Percentiles rank a stretch among this genome's conserved stretches.
Evolutionary conservation across 1,284 basidiomycete genomes (phyloP).

Genomic region (Laetiporus sulphureus): DNA sequence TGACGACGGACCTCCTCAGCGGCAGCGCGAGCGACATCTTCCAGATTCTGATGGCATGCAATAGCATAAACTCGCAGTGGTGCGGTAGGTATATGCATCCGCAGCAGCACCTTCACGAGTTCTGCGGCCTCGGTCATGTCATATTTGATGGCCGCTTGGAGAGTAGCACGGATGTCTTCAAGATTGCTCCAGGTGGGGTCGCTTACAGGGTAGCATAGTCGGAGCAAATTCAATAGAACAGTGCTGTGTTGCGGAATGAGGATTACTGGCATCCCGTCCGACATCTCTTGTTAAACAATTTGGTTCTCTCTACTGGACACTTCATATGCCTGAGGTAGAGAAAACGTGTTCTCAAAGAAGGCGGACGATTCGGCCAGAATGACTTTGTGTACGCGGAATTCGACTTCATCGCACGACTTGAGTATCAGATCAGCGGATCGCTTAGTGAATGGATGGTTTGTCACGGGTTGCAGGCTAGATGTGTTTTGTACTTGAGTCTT

Average conservation of each 20-base stretch:
- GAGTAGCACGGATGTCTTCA: constrained; percentile 3
- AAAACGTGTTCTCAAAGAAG: constrained; percentile 13
- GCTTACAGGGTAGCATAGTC: constrained; percentile 31
- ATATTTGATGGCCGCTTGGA: constrained; percentile 15
- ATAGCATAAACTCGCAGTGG: neutral
- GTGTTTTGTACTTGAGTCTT: too few species aligned
- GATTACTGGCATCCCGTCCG: constrained; percentile 12
- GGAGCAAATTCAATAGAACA: constrained; percentile 29
- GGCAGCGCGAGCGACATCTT: neutral
- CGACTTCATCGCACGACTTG: constrained; percentile 14
- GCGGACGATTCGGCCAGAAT: constrained; percentile 15
- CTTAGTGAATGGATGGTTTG: neutral
- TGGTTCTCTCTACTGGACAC: neutral
- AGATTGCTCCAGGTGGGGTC: constrained; percentile 9
- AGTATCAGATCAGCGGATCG: constrained; percentile 14
- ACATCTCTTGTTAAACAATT: neutral
- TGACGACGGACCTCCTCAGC: neutral
- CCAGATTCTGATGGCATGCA: neutral
- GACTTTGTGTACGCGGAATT: constrained; percentile 13
- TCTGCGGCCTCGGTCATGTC: constrained; percentile 11
- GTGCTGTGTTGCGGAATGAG: constrained; percentile 27
- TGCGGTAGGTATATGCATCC: constrained; percentile 7
- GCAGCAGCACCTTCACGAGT: neutral
- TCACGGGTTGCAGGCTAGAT: too few species aligned
- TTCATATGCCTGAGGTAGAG: constrained; percentile 20